phyloP scores from a whole-genome alignment of 2,329 filamentous ascomycete species.

The Alternaria triticina region DNA sequence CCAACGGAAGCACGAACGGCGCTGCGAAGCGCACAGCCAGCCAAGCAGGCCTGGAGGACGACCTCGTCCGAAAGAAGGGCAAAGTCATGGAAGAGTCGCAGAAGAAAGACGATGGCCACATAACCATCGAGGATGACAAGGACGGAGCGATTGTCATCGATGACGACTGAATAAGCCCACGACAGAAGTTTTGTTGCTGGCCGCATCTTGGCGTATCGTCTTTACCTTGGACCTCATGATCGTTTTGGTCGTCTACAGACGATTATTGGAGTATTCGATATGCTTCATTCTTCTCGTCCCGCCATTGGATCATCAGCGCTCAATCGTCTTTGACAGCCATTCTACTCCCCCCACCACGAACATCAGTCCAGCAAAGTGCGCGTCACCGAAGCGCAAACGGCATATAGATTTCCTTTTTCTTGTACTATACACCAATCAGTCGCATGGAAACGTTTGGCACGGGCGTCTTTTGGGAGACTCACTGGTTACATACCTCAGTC shows the following conservation, averaged over 20 bases:
- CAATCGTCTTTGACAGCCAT: background rate
- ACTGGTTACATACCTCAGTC: constrained; percentile 18
- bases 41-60: constrained; percentile 49
- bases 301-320: background rate
- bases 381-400: background rate
- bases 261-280: background rate
- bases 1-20: constrained; percentile 33
- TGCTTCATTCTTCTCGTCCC: background rate
- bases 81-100: constrained; percentile 45
- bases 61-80: constrained; percentile 47
- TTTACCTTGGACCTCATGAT: background rate
- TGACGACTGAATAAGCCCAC: constrained; percentile 26
- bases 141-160: constrained; percentile 49
- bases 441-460: constrained; percentile 5
- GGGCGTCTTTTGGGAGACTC: constrained; percentile 13
- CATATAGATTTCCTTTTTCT: constrained; percentile 10
- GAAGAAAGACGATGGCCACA: constrained; percentile 39
- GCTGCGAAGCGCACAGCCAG: constrained; percentile 53
- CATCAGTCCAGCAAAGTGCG: background rate
- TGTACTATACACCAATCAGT: constrained; percentile 22
- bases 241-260: background rate
- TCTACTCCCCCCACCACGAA: background rate
- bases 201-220: background rate
- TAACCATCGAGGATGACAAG: constrained; percentile 43
- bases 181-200: background rate